Base-by-base conservation (phyloP, 2,329 filamentous ascomycete genomes). In the Calycina herbarum region DNA sequence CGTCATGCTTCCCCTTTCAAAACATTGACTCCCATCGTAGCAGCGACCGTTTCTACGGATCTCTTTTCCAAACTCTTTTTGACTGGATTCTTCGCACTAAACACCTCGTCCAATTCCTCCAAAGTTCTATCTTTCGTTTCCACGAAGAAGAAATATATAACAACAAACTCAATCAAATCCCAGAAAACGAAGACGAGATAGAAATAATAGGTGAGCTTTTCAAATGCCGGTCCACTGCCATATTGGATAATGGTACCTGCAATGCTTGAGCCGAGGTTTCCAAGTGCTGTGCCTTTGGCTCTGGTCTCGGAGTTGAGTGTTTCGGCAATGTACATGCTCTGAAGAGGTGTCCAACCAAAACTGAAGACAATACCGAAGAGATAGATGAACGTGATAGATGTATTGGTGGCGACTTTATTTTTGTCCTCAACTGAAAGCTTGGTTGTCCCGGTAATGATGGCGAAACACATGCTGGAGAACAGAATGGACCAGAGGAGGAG, bases 61-160 rank as follows among this genome's bases (percentile, higher is more conserved):
- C 80, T 66, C 63, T 67, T 69, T 57, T 71, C 66, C 57, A 70
- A 65, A 67, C 69, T 69, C 58, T 64, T 68, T 56, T 78, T 78
- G 10, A 82, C 80, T 0, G 80, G 80, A 69, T 82, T 78, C 2
- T 71, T 75, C 0, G 79, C 78, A n/a, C 77, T 80, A 82, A 85
- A 85, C 4, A 85, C 77, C 5, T 78, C 77, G 66, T 85, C 83
- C 77, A 85, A 82, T 40, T 82, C 81, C 70, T 86, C 84, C 3
- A 85, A 77, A 1, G 81, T 82, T 20, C 81, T 77, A 27, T 59
- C 82, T 73, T 85, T 86, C 2, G 84, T 86, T 71, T 86, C 84
- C 0, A 84, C 84, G 5, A 86, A 77, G 64, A 78, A 82, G 70
- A 82, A 81, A 71, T 79, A 85, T 5, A 84, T 79, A 72, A 82